Conservation (phyloP, 805 yeast species). For the Blastobotrys parvus region DNA sequence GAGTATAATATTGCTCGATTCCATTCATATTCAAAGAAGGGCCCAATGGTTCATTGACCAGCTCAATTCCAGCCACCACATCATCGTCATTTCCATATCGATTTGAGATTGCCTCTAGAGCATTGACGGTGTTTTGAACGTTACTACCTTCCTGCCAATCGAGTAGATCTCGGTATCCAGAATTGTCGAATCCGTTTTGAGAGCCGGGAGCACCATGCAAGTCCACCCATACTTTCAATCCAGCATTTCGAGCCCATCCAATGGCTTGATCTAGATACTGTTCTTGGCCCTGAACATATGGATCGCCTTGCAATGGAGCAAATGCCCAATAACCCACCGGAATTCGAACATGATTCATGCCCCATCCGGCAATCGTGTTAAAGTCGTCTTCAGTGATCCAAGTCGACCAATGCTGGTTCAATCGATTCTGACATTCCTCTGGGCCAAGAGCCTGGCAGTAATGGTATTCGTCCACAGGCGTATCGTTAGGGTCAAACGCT, state of each 20-base stretch:
- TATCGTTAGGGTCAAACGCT: slow-evolving; percentile 34
- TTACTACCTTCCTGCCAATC: slow-evolving; percentile 47
- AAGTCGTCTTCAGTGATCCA: slow-evolving; percentile 75
- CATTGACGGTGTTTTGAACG: slow-evolving; percentile 45
- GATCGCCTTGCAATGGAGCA: slow-evolving; percentile 51
- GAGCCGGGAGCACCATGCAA: slow-evolving; percentile 96
- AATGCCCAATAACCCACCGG: slow-evolving; percentile 98
- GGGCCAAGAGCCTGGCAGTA: slow-evolving; percentile 53
- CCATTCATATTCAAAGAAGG: slow-evolving; percentile 50
- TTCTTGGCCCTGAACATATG: slow-evolving; percentile 79
- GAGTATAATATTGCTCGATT: slow-evolving; percentile 49
- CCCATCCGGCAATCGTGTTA: slow-evolving; percentile 44
- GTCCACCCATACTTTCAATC: slow-evolving; percentile 79
- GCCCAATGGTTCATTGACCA: slow-evolving; percentile 86
- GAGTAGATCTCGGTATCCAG: slow-evolving; percentile 65
- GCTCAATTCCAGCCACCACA: slow-evolving; percentile 74
- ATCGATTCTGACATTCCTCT: slow-evolving; percentile 41
- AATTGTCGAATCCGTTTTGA: slow-evolving; percentile 93
- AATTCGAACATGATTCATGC: slow-evolving; percentile 78
- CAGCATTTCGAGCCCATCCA: slow-evolving; percentile 57
- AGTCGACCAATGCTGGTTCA: slow-evolving; percentile 67
- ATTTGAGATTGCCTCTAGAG: slow-evolving; percentile 44
- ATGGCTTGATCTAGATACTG: slow-evolving; percentile 67
- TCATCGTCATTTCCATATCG: slow-evolving; percentile 60
- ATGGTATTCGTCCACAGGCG: slow-evolving; percentile 82